A percentile compares a stretch with the other conserved stretches of the same genome.
phyloP scores from a whole-genome alignment of 139 green algal species.

The Ulvella scutata region DNA sequence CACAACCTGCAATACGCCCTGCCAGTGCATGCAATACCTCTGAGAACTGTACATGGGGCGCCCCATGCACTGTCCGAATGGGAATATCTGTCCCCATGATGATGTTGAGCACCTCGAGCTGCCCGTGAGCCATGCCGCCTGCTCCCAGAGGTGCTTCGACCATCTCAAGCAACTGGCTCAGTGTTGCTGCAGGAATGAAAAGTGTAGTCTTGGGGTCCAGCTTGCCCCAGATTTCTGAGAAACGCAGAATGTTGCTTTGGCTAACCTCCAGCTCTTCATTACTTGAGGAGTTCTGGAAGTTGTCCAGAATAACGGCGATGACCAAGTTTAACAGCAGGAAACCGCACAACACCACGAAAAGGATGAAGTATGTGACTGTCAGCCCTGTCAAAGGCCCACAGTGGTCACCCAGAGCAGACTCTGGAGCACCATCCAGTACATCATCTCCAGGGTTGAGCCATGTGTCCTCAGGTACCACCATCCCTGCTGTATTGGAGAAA shows the following conservation, averaged over 20 bases:
- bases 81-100: slow-evolving; percentile 33
- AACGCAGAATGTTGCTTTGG: slow-evolving; percentile 12
- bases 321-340: slow-evolving; percentile 62
- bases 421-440: slow-evolving; percentile 7
- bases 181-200: slow-evolving; percentile 24
- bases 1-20: slow-evolving; percentile 26
- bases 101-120: slow-evolving; percentile 19
- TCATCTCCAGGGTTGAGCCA: slow-evolving; percentile 18
- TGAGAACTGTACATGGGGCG: slow-evolving; percentile 32
- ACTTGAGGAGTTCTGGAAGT: slow-evolving; percentile 21
- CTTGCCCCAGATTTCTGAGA: slow-evolving; percentile 27
- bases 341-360: slow-evolving; percentile 42
- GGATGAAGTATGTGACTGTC: slow-evolving; percentile 46
- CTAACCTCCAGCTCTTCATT: slow-evolving; percentile 22
- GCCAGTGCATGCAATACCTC: slow-evolving; percentile 53
- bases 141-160: slow-evolving; percentile 29
- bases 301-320: slow-evolving; percentile 50
- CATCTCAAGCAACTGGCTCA: slow-evolving; percentile 21
- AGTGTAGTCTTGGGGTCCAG: slow-evolving; percentile 26
- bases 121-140: slow-evolving; percentile 6
- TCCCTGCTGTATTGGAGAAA: background rate
- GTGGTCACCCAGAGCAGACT: slow-evolving; percentile 3
- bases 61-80: slow-evolving; percentile 10
- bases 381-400: slow-evolving; percentile 14
- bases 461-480: background rate